Evolutionary conservation across 2,329 filamentous ascomycete genomes (phyloP), one percentile per base, ranked within the genome.

Genomic region (Fusarium tricinctum): DNA sequence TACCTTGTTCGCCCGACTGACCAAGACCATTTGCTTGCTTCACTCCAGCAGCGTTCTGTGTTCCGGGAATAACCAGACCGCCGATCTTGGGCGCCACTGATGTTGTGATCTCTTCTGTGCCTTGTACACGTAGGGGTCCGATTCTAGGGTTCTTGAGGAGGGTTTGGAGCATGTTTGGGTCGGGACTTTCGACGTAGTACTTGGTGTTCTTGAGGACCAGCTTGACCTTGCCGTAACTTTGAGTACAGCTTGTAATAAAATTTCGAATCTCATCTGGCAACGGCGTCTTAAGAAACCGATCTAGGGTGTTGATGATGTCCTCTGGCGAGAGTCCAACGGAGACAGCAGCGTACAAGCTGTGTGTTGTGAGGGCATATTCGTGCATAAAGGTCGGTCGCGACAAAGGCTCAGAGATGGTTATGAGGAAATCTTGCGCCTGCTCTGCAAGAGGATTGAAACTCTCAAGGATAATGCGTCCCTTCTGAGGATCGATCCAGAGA

Each of bases 201-300:
- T 93, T 92, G 66, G 95, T 98, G 74, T 97, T 92, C 78, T 97
- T 97, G 67, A 98, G 80, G 44, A 98, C 96, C 53, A 98, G 88
- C 78, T 97, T 96, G 56, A 97, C 94, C 80, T 97, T 98, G 69
- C 96, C 96, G 77, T 96, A 98, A 52, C 92, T 96, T 68, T 92
- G 90, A 8, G 94, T 97, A 66, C 93, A 96, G 63, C 89, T 89
- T 26, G 80, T 81, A 69, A 95, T 95, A 78, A 95, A 97, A 10
- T 88, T 83, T 64, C 90, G 87, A 64, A 98, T 92, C 47, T 89
- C 88, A n/a, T 92, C 86, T 0, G 95, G 94, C 14, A 98, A 83
- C 9, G 92, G 90, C 4, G 92, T 97, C 82, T 98, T 98, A 19
- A 94, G 93, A 71, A 97, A 91, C 38, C 91, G 88, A 72, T 97